phyloP scores from a whole-genome alignment of 345 rosid species.

The Gynandropsis gynandra region DNA sequence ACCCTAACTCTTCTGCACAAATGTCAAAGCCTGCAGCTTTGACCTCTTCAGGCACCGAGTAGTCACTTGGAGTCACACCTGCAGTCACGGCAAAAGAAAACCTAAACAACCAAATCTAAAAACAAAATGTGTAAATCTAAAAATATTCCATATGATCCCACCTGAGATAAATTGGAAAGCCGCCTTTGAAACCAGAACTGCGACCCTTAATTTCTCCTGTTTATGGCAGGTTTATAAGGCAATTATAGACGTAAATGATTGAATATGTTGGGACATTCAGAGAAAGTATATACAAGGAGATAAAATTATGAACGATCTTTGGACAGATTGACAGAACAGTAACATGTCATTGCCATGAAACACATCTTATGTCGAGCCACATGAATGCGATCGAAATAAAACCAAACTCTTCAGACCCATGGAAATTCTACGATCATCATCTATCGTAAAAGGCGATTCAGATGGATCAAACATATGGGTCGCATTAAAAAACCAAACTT shows the following conservation, averaged over 20 bases:
- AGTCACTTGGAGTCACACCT: slow-evolving; percentile 73
- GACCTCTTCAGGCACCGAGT: slow-evolving; percentile 68
- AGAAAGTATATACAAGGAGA: not conserved
- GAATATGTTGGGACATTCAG: slow-evolving; percentile 9
- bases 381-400: too few species aligned
- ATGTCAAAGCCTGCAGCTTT: slow-evolving; percentile 76
- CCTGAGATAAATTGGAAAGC: slow-evolving; percentile 80
- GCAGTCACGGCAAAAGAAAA: slow-evolving; percentile 11
- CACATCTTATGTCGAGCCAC: too few species aligned
- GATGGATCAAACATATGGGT: not conserved
- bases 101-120: slow-evolving; percentile 2
- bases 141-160: slow-evolving; percentile 20
- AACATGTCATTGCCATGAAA: too few species aligned
- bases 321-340: too few species aligned
- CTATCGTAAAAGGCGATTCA: too few species aligned
- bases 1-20: slow-evolving; percentile 80
- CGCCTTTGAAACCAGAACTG: slow-evolving; percentile 89
- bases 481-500: not conserved
- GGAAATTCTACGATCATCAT: too few species aligned
- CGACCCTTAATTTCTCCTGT: slow-evolving; percentile 82
- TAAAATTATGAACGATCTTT: not conserved
- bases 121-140: not conserved
- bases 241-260: not conserved
- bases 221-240: slow-evolving; percentile 3
- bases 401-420: too few species aligned